These are phyloP conservation scores for Talaromyces marneffei DNA, from an alignment of 2,329 filamentous ascomycete species.

Conservation along the genomic window DNA sequence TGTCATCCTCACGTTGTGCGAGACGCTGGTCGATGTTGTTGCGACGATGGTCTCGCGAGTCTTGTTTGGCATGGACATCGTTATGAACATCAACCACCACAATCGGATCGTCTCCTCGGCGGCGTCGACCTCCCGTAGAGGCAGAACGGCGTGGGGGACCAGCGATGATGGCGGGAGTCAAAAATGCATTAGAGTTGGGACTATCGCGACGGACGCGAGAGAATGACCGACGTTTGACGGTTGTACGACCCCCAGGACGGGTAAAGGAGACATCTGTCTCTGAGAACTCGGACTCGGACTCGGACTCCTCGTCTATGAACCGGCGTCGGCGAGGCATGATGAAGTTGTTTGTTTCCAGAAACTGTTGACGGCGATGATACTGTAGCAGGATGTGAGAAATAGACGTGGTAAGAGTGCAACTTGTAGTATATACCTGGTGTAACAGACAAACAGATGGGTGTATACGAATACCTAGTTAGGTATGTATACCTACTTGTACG, in stretches of 20 bases:
- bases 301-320: not conserved
- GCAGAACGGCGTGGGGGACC: conserved; percentile 29
- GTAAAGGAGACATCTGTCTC: conserved; percentile 32
- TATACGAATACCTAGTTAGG: no score
- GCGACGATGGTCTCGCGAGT: conserved; percentile 24
- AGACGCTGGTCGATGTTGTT: conserved; percentile 22
- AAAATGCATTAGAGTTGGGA: conserved; percentile 21
- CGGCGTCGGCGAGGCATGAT: conserved; percentile 9
- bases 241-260: conserved; percentile 19
- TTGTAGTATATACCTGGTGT: not conserved
- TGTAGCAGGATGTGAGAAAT: not conserved
- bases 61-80: conserved; percentile 20
- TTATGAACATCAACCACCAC: conserved; percentile 35
- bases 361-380: not conserved
- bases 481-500: no score
- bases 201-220: conserved; percentile 28
- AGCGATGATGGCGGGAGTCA: conserved; percentile 22
- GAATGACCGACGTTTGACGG: conserved; percentile 26
- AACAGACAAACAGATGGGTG: not conserved
- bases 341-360: not conserved
- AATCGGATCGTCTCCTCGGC: conserved; percentile 21
- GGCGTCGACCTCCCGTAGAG: conserved; percentile 31
- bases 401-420: not conserved
- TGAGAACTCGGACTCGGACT: conserved; percentile 17
- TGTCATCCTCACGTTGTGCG: conserved; percentile 16